Evolutionary conservation across 2,329 filamentous ascomycete species (phyloP).

Genomic region (Simplicillium aogashimaense): DNA sequence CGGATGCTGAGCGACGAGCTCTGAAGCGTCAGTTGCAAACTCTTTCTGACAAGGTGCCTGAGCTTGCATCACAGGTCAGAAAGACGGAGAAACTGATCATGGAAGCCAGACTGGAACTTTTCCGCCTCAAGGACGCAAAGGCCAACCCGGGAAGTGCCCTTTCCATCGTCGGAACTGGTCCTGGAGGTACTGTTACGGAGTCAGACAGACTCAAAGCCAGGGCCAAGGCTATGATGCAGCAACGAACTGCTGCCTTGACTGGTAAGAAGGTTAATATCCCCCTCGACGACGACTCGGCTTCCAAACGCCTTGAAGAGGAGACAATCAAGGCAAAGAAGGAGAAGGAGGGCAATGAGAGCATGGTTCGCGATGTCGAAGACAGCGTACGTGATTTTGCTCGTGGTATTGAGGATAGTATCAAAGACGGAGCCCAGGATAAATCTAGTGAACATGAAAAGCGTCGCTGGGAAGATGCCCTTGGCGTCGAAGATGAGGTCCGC

Average conservation of each 20-base stretch:
- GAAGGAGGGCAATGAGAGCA: constrained; percentile 87
- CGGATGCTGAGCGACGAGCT: constrained; percentile 76
- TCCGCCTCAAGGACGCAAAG: constrained; percentile 88
- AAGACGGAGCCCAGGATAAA: constrained; percentile 66
- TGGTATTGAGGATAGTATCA: constrained; percentile 77
- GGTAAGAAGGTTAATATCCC: constrained; percentile 65
- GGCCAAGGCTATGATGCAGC: constrained; percentile 98
- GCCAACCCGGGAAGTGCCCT: constrained; percentile 73
- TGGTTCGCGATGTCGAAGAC: constrained; percentile 95
- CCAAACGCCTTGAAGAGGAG: constrained; percentile 83
- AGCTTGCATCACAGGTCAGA: constrained; percentile 85
- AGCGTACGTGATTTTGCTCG: constrained; percentile 82
- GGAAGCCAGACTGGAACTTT: constrained; percentile 83
- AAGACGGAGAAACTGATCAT: constrained; percentile 87
- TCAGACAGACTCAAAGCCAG: constrained; percentile 89
- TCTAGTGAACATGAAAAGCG: constrained; percentile 82
- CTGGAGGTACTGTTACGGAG: constrained; percentile 83
- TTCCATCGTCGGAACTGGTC: constrained; percentile 82
- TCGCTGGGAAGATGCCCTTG: constrained; percentile 91
- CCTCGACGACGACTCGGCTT: constrained; percentile 67
- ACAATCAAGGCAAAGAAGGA: constrained; percentile 71
- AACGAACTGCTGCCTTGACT: constrained; percentile 83
- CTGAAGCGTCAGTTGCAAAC: constrained; percentile 84
- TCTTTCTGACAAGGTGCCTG: constrained; percentile 80
- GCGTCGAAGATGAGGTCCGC: constrained; percentile 91